These are phyloP conservation scores for Tillandsia fasciculata DNA, from an alignment of 176 grass and related monocot species.

Conservation along the genomic window DNA sequence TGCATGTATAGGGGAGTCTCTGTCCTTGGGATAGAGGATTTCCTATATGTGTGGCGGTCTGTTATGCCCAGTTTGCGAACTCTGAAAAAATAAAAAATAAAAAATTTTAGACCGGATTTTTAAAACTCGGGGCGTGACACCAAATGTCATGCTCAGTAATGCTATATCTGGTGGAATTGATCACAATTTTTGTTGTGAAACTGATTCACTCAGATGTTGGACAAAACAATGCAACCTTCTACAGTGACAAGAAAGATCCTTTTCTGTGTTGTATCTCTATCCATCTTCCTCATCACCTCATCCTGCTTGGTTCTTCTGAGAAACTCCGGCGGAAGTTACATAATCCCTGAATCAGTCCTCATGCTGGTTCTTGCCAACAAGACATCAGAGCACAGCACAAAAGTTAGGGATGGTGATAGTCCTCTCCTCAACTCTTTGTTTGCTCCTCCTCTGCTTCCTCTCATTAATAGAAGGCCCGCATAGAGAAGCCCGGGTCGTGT, in stretches of 20 bases:
- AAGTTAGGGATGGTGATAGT: neutral
- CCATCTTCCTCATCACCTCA: conserved; percentile 37
- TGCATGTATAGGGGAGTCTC: no score
- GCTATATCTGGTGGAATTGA: no score
- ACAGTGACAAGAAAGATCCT: conserved; percentile 47
- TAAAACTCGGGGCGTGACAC: no score
- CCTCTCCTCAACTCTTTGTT: neutral
- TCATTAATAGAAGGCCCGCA: neutral
- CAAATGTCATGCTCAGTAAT: no score
- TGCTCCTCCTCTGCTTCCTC: conserved; percentile 1
- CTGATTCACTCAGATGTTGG: neutral
- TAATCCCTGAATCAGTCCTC: conserved; percentile 26
- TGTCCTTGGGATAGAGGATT: no score
- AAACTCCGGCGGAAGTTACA: conserved; percentile 31
- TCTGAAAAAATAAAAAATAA: no score
- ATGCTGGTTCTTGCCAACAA: conserved; percentile 12
- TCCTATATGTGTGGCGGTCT: no score
- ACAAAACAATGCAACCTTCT: conserved; percentile 50
- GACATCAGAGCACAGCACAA: conserved; percentile 6
- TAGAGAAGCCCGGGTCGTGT: neutral
- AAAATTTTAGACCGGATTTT: no score
- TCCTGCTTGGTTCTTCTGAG: conserved; percentile 46
- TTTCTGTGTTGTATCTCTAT: conserved; percentile 27
- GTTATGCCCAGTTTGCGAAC: no score
- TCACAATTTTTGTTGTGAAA: no score